Conservation (phyloP, 306 rosid species). For the Trifolium subterraneum region DNA sequence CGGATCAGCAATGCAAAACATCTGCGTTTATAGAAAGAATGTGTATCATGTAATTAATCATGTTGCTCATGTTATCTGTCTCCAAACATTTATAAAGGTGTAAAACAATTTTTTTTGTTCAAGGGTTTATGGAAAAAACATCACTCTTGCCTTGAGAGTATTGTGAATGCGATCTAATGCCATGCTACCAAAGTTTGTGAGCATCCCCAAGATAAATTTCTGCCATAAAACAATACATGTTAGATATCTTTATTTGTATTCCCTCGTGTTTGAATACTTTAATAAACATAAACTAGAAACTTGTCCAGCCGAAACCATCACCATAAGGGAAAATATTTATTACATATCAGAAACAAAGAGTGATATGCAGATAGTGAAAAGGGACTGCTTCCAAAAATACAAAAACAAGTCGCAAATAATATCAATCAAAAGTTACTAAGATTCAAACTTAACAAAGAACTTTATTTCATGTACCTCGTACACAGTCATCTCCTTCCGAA, state of each 20-base stretch:
- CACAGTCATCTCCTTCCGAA: slow-evolving; percentile 87
- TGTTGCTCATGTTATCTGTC: slow-evolving; percentile 10
- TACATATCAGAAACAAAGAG: slow-evolving; percentile 19
- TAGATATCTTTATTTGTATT: slow-evolving; percentile 16
- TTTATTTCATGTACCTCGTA: slow-evolving; percentile 67
- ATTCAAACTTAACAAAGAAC: slow-evolving; percentile 3
- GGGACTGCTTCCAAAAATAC: slow-evolving; percentile 22
- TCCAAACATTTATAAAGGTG: neutral
- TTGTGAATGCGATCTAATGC: slow-evolving; percentile 91
- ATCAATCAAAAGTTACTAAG: slow-evolving; percentile 19
- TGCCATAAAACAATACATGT: slow-evolving; percentile 46
- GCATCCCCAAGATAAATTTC: slow-evolving; percentile 97
- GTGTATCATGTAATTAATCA: neutral
- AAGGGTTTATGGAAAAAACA: neutral
- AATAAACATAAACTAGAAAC: slow-evolving; percentile 7
- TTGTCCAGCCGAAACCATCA: slow-evolving; percentile 8
- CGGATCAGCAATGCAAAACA: slow-evolving; percentile 92
- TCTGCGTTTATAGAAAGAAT: slow-evolving; percentile 52
- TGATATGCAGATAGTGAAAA: neutral
- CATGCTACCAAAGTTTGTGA: slow-evolving; percentile 95
- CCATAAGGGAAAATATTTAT: neutral
- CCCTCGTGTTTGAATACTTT: slow-evolving; percentile 8
- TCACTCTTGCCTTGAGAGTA: slow-evolving; percentile 82
- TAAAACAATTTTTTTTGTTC: neutral
- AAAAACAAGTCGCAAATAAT: neutral